Base-by-base conservation (phyloP, 208 protist species). In the Trypanosoma lewisi region DNA sequence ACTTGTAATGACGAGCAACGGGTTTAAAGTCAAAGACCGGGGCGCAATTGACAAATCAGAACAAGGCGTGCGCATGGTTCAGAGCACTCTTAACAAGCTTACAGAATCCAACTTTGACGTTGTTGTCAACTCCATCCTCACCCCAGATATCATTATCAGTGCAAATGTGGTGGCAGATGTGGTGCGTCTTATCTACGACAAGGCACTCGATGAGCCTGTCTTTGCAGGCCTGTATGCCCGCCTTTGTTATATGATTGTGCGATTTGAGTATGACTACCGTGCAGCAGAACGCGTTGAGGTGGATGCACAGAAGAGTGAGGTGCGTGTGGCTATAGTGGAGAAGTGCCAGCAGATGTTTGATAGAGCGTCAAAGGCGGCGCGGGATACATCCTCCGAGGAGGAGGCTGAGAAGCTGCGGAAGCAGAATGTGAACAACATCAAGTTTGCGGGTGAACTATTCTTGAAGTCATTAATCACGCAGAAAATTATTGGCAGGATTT, bases 361-460 rank as follows among this genome's bases (percentile, higher is more conserved):
- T 36, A 51, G 45, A 16, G 49, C 58, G 12, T 31, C 41, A 4
- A 60, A 65, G 17, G 52, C 21, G 19, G 39, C 41, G 27, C 7
- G 41, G 14, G 31, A 54, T 19, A 30, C 51, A 8, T 23, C 52
- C 19, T 65, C 67, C 16, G 75, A 82, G 8, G 87, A 91, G 37
- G 71, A 73, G 27, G 73, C 73, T 34, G 83, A 94, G 59, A 77
- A 77, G 62, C 64, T 93, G 39, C 85, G 85, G 25, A 87, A 88
- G 60, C 77, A 78, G 14, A 93, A 94, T 67, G 87, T 96, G 76
- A 79, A 88, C 27, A 96, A 96, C 73, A 94, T 94, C 69, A 93
- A 93, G 62, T 96, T 96, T 66, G 82, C 93, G 33, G 90, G 87
- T 36, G 87, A 94, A 72, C 85, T 96, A 23, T 96, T 91, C 75